phyloP scores from a whole-genome alignment of 441 rosid species.

The Adansonia grandidieri region DNA sequence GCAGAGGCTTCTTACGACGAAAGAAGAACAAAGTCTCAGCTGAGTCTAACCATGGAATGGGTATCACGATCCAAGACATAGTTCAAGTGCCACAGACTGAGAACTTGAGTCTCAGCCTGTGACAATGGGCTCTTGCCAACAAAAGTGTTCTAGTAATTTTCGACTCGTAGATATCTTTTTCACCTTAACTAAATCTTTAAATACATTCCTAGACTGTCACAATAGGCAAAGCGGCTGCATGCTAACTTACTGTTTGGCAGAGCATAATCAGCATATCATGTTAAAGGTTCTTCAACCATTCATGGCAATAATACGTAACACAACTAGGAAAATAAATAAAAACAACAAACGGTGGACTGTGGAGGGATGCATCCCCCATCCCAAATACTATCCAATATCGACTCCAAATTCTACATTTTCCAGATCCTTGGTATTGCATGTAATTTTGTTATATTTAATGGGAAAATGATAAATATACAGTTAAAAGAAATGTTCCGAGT shows the following conservation, averaged over 20 bases:
- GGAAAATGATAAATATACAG: background rate
- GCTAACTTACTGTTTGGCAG: background rate
- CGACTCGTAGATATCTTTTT: background rate
- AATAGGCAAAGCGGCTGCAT: background rate
- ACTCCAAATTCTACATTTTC: background rate
- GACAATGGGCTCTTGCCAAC: background rate
- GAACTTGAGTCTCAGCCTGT: too few species aligned
- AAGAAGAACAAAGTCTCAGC: slow-evolving; percentile 31
- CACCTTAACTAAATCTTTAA: background rate
- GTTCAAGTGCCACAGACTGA: too few species aligned
- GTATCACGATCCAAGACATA: too few species aligned
- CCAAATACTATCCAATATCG: background rate
- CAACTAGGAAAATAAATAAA: background rate
- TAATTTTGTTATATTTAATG: background rate
- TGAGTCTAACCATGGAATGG: slow-evolving; percentile 1
- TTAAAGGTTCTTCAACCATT: background rate
- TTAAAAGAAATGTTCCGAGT: too few species aligned
- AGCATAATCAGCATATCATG: background rate
- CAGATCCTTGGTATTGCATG: background rate
- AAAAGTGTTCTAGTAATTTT: background rate
- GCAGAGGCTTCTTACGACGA: slow-evolving; percentile 43
- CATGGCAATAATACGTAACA: background rate
- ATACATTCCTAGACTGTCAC: background rate
- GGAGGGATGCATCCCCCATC: background rate
- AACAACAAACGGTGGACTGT: background rate